These are phyloP conservation scores for Gremmenia infestans DNA, from an alignment of 2,329 filamentous ascomycete species.

Conservation along the genomic window DNA sequence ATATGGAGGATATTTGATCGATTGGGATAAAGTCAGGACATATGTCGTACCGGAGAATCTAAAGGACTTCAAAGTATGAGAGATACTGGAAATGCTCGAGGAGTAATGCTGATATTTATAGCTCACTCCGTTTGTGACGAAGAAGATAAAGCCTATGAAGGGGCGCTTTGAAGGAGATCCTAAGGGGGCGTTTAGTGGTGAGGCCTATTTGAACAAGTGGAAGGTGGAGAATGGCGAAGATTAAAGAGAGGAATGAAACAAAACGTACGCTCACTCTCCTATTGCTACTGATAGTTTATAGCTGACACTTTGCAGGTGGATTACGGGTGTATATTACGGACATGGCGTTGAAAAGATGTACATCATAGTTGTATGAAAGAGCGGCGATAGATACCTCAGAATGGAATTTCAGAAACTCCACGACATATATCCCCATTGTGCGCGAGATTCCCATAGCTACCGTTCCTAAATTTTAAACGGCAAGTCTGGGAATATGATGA, in stretches of 20 bases:
- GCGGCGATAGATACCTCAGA: neutral
- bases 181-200: slow-evolving; percentile 56
- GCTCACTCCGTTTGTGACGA: slow-evolving; percentile 76
- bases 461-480: neutral
- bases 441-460: neutral
- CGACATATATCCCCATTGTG: neutral
- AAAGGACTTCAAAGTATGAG: slow-evolving; percentile 64
- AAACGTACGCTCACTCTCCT: neutral
- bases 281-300: neutral
- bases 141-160: slow-evolving; percentile 46
- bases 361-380: slow-evolving; percentile 10
- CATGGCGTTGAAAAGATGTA: slow-evolving; percentile 14
- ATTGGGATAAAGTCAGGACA: slow-evolving; percentile 84
- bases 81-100: neutral
- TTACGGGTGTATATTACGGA: slow-evolving; percentile 9
- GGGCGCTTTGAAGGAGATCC: slow-evolving; percentile 49
- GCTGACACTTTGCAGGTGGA: neutral
- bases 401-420: neutral
- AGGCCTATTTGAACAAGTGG: slow-evolving; percentile 60
- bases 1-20: slow-evolving; percentile 76
- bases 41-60: slow-evolving; percentile 74
- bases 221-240: slow-evolving; percentile 58
- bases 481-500: neutral
- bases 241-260: slow-evolving; percentile 20
- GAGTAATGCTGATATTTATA: slow-evolving; percentile 34